A percentile compares a stretch with the other conserved stretches of the same genome.
These are phyloP conservation scores for Zalerion maritima DNA, from an alignment of 495 filamentous ascomycete genomes.

Conservation along the genomic window DNA sequence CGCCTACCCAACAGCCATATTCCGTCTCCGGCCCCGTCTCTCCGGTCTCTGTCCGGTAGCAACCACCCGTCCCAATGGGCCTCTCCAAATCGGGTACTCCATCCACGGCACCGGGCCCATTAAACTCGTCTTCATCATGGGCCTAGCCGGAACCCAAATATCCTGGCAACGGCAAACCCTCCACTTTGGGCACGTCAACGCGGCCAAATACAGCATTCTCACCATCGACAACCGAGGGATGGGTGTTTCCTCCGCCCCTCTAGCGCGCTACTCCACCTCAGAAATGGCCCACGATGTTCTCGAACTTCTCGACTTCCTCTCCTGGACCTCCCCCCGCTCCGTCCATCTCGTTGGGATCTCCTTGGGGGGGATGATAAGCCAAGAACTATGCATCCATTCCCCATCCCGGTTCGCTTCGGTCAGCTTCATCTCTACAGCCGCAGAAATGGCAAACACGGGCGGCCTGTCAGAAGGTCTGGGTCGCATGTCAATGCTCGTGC, in stretches of 20 bases:
- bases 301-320: slow-evolving; percentile 53
- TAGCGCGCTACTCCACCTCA: slow-evolving; percentile 51
- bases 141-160: slow-evolving; percentile 44
- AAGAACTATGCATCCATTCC: slow-evolving; percentile 54
- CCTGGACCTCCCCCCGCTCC: slow-evolving; percentile 45
- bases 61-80: slow-evolving; percentile 47
- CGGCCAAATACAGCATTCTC: slow-evolving; percentile 50
- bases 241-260: slow-evolving; percentile 60
- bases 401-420: slow-evolving; percentile 50
- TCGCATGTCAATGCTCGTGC: slow-evolving; percentile 54
- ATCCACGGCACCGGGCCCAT: slow-evolving; percentile 60
- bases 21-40: slow-evolving; percentile 45
- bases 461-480: slow-evolving; percentile 44
- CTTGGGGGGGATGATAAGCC: slow-evolving; percentile 81
- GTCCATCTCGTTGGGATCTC: slow-evolving; percentile 62
- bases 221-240: slow-evolving; percentile 72
- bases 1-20: slow-evolving; percentile 36
- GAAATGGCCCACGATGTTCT: slow-evolving; percentile 63
- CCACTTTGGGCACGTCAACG: slow-evolving; percentile 58
- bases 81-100: slow-evolving; percentile 58
- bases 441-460: slow-evolving; percentile 48
- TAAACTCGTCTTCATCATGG: slow-evolving; percentile 55
- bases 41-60: slow-evolving; percentile 48
- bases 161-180: slow-evolving; percentile 66
- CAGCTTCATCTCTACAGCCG: slow-evolving; percentile 57